Evolutionary conservation across 768 basidiomycete genomes (phyloP), one percentile per base, ranked within the genome.

Genomic region (Leccinellum albellum): DNA sequence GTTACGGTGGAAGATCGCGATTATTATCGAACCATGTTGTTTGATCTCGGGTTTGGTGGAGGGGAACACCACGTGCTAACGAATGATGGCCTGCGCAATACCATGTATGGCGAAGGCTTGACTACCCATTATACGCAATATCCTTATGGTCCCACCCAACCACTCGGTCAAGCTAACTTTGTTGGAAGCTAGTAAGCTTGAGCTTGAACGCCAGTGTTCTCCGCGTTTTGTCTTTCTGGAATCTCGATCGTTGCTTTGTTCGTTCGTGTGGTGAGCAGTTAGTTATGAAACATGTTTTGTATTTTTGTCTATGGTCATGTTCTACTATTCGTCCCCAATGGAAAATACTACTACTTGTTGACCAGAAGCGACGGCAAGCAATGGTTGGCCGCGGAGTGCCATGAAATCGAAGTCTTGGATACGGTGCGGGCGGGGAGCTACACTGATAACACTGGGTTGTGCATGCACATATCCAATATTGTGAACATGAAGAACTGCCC

Each of bases 391-490:
- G 44, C 72, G 76, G 24, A 79, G 59, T 3, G 79, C 78, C 50
- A 93, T 72, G 71, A 91, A 92, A 73, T 92, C 91, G 63, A 93
- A 89, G 67, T 89, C 86, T 52, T 80, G 79, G 32, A 91, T 76
- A 58, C 79, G 76, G 69, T 86, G 80, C 15, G 90, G 90, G 24
- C 81, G 81, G 26, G 82, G 76, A 26, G 79, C 79, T 53, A 92
- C 65, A 44, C 71, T 72, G 51, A 91, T 82, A 9, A 77, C 71
- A 15, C 81, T 83, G 26, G 89, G 88, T 56, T 83, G 81, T 24
- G 85, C 79, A 49, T 88, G 80, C 17, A 83, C 70, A 68, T 85
- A 88, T 51, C 79, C 79, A 46, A 78, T 76, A 63, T 88, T 88
- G 73, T 89, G 82, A 42, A 92, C 77, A 64, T 89, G 81, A 37